These are phyloP conservation scores for Epichloe festucae DNA, from an alignment of 2,329 filamentous ascomycete species.

Conservation along the genomic window DNA sequence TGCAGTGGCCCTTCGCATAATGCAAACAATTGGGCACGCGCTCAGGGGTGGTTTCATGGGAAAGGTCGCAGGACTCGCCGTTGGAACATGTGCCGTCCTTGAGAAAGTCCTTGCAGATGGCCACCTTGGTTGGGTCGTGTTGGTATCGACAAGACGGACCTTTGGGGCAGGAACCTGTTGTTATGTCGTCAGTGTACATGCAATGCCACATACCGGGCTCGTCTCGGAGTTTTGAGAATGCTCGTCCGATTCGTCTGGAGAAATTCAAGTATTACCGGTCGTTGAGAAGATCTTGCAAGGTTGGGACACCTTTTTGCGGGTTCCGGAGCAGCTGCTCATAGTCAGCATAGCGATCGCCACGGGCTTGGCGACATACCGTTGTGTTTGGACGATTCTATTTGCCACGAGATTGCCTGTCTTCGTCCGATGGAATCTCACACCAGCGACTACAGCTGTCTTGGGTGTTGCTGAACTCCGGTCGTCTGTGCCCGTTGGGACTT, in stretches of 20 bases:
- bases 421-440: slow-evolving; percentile 72
- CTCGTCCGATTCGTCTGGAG: slow-evolving; percentile 17
- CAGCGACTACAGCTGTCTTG: slow-evolving; percentile 58
- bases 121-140: slow-evolving; percentile 78
- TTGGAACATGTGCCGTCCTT: slow-evolving; percentile 64
- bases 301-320: slow-evolving; percentile 56
- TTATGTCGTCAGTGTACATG: slow-evolving; percentile 30
- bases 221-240: slow-evolving; percentile 9
- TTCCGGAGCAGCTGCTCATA: slow-evolving; percentile 32
- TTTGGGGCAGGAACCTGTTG: slow-evolving; percentile 69
- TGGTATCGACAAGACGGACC: slow-evolving; percentile 67
- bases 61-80: slow-evolving; percentile 76
- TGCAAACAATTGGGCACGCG: slow-evolving; percentile 82
- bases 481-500: neutral
- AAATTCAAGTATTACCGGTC: slow-evolving; percentile 50
- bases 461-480: slow-evolving; percentile 54
- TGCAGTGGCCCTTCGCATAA: slow-evolving; percentile 81
- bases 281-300: slow-evolving; percentile 61
- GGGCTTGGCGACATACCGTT: slow-evolving; percentile 47
- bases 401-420: slow-evolving; percentile 81
- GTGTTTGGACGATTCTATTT: slow-evolving; percentile 59
- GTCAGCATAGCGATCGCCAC: slow-evolving; percentile 24
- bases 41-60: slow-evolving; percentile 72
- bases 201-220: slow-evolving; percentile 24
- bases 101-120: slow-evolving; percentile 80